Percentiles rank a stretch among this genome's conserved stretches.
phyloP scores from a whole-genome alignment of 2,329 filamentous ascomycete species.

The Pseudogymnoascus sp. region DNA sequence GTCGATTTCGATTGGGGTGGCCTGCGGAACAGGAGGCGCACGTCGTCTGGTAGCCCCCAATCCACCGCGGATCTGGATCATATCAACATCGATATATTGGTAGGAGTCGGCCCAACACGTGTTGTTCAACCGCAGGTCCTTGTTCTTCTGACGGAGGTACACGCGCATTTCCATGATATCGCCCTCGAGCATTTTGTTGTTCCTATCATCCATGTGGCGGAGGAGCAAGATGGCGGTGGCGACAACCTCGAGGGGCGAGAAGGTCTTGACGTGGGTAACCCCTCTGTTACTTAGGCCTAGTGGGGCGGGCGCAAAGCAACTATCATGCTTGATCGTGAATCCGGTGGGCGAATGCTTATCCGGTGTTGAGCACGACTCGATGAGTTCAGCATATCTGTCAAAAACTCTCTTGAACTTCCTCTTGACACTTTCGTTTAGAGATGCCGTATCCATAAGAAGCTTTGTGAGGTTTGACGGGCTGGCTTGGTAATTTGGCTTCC shows the following conservation, averaged over 20 bases:
- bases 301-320: conserved; percentile 24
- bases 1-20: neutral
- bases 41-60: neutral
- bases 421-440: conserved; percentile 23
- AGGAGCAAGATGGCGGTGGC: conserved; percentile 27
- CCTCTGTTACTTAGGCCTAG: conserved; percentile 19
- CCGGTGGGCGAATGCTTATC: conserved; percentile 10
- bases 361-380: conserved; percentile 23
- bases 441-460: conserved; percentile 24
- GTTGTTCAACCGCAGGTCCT: conserved; percentile 28
- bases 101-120: conserved; percentile 27
- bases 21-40: neutral
- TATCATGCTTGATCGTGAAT: conserved; percentile 20
- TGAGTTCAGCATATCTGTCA: conserved; percentile 25
- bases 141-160: conserved; percentile 24
- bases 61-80: conserved; percentile 8
- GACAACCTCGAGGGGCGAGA: conserved; percentile 29
- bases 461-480: conserved; percentile 23
- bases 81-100: conserved; percentile 22
- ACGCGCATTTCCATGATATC: conserved; percentile 28
- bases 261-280: conserved; percentile 26
- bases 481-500: conserved; percentile 24
- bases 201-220: conserved; percentile 23
- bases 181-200: conserved; percentile 23
- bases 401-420: conserved; percentile 25